phyloP scores from a whole-genome alignment of 345 rosid genomes.

The Moringa oleifera region DNA sequence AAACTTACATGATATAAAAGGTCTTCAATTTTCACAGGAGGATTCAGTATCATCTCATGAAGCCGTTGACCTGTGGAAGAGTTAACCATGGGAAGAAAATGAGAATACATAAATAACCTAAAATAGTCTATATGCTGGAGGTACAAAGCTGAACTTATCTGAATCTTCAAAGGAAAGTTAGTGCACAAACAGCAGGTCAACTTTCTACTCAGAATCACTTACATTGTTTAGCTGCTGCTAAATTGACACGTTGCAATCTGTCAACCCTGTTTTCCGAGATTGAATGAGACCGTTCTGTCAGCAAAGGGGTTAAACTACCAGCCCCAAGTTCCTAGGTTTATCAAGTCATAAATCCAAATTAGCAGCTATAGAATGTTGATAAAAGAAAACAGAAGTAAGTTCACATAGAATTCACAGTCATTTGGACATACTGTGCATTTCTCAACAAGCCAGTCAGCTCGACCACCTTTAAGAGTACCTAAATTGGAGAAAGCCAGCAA shows the following conservation, averaged over 20 bases:
- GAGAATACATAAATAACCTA: not conserved
- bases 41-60: constrained; percentile 70
- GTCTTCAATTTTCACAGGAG: constrained; percentile 48
- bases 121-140: not conserved
- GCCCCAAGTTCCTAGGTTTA: constrained; percentile 75
- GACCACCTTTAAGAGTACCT: constrained; percentile 91
- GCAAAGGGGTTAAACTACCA: constrained; percentile 71
- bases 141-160: not conserved
- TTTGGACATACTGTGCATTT: constrained; percentile 72
- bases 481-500: constrained; percentile 15
- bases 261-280: constrained; percentile 76
- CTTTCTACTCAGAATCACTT: constrained; percentile 11
- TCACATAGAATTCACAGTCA: not conserved
- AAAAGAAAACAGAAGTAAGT: not conserved
- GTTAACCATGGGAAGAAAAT: constrained; percentile 3
- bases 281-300: constrained; percentile 63
- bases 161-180: constrained; percentile 1
- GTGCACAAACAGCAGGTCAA: not conserved
- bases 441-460: constrained; percentile 96
- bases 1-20: constrained; percentile 56
- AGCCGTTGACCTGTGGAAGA: constrained; percentile 61
- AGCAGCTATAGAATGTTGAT: not conserved
- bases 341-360: constrained; percentile 2
- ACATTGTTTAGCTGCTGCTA: constrained; percentile 90
- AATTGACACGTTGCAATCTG: constrained; percentile 67